Conservation (phyloP, 1,284 basidiomycete species). For the Ustilago shanxiensis region DNA sequence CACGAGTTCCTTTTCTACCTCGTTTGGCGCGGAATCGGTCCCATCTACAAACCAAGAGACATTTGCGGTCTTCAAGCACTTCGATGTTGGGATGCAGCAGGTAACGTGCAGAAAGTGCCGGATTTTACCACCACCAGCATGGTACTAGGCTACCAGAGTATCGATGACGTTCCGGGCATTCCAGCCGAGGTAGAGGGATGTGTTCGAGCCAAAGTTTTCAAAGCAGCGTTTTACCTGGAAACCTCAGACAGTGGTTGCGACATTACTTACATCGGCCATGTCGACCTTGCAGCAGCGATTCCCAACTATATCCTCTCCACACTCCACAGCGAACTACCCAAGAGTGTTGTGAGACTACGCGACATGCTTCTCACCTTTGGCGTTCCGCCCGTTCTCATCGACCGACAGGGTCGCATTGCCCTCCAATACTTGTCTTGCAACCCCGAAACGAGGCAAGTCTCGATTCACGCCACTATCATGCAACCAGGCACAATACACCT, state of each 20-base stretch:
- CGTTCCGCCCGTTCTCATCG: slow-evolving; percentile 55
- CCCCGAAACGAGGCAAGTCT: slow-evolving; percentile 47
- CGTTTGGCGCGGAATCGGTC: slow-evolving; percentile 56
- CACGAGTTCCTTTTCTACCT: slow-evolving; percentile 60
- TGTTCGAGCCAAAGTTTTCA: slow-evolving; percentile 44
- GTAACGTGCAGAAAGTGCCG: slow-evolving; percentile 31
- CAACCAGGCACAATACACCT: slow-evolving; percentile 50
- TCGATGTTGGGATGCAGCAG: slow-evolving; percentile 44
- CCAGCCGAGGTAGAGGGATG: slow-evolving; percentile 46
- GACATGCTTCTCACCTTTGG: slow-evolving; percentile 56
- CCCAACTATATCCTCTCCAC: slow-evolving; percentile 53
- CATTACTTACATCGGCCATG: slow-evolving; percentile 54
- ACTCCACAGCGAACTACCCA: slow-evolving; percentile 48
- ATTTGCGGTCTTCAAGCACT: slow-evolving; percentile 48
- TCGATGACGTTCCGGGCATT: slow-evolving; percentile 45
- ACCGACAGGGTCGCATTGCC: slow-evolving; percentile 40
- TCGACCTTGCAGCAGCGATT: slow-evolving; percentile 41
- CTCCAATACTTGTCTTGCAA: slow-evolving; percentile 46
- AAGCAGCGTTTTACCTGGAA: slow-evolving; percentile 55
- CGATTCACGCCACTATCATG: slow-evolving; percentile 40
- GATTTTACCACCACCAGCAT: slow-evolving; percentile 45
- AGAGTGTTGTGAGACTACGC: slow-evolving; percentile 34
- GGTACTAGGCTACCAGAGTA: slow-evolving; percentile 43
- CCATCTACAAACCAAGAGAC: slow-evolving; percentile 56
- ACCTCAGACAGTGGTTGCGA: slow-evolving; percentile 40